Evolutionary conservation across 2,329 filamentous ascomycete genomes (phyloP), one percentile per base, ranked within the genome.

Genomic region (Amylocarpus encephaloides): DNA sequence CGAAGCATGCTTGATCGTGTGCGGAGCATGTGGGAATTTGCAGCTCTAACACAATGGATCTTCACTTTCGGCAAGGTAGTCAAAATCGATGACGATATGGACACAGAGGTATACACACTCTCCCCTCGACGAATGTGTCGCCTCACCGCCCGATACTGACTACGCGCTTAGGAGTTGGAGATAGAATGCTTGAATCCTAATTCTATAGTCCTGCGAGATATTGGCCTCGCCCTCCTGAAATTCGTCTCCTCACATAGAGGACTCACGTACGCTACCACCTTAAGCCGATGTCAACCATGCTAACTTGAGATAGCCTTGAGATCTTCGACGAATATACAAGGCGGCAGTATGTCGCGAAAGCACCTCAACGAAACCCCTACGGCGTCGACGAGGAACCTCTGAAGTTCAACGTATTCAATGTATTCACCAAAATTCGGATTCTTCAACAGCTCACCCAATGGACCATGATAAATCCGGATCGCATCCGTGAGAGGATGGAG

Each of bases 11-110:
- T 94, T 26, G 72, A 81, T 51, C 82, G 77, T 58, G 78, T 97
- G 59, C 82, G 92, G 56, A 93, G 88, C 66, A 90, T 88, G 77
- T 97, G 92, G 91, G 87, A 96, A 68, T 96, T 97, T 70, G 88
- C 92, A 54, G 92, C 90, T 64, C 73, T 97, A 6, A 90, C 86
- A 71, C 92, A 98, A 70, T 98, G 90, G 78, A 88, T 97, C 54
- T 87, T 85, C 67, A 80, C 92, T 36, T 98, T 98, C 68, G 91
- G 92, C 54, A 83, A 86, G 62, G 83, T 83, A 39, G 83, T 95
- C 67, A 96, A 95, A 72, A 87, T 97, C 58, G 85, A 93, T 61
- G 86, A 94, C 55, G 83, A 86, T 64, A 77, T 96, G 56, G 89
- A 92, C 64, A 86, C 96, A 57, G 91, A 97, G 73, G 93, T 95